Conservation (phyloP, 352 stramenopile species). For the Phytophthora quininea region DNA sequence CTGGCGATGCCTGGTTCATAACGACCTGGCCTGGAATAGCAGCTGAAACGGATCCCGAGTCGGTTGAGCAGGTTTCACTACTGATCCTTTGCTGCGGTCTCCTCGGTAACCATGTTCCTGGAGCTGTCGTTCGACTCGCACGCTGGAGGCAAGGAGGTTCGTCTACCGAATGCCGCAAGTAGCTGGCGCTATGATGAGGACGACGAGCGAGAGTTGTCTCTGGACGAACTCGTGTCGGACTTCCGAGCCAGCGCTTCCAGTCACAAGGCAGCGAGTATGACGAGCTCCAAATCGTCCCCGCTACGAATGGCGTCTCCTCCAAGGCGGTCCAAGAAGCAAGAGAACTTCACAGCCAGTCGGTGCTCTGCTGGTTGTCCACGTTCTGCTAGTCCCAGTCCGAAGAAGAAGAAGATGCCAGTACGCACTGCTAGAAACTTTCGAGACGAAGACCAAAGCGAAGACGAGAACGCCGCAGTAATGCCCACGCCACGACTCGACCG, state of each 20-base stretch:
- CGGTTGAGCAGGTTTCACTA: neutral
- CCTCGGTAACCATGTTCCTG: conserved; percentile 25
- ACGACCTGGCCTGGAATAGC: neutral
- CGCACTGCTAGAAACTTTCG: neutral
- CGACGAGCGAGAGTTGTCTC: conserved; percentile 31
- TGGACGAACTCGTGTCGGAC: conserved; percentile 55
- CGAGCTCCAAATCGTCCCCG: conserved; percentile 3
- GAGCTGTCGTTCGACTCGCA: conserved; percentile 39
- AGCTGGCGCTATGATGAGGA: conserved; percentile 12
- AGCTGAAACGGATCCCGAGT: neutral
- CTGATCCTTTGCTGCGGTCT: neutral
- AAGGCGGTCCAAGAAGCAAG: conserved; percentile 19
- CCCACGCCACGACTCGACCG: conserved; percentile 60
- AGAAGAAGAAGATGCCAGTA: conserved; percentile 1
- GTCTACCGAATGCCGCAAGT: conserved; percentile 2
- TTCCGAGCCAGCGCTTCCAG: conserved; percentile 47
- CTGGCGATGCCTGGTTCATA: neutral
- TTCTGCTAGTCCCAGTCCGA: neutral
- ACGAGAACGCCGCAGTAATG: conserved; percentile 24
- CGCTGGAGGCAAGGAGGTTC: conserved; percentile 8
- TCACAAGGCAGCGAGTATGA: conserved; percentile 3
- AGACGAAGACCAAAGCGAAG: conserved; percentile 13
- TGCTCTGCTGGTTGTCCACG: conserved; percentile 8
- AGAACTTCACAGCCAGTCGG: conserved; percentile 5
- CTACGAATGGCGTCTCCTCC: conserved; percentile 11